phyloP scores from a whole-genome alignment of 495 filamentous ascomycete genomes.

The Aspergillus diversus region DNA sequence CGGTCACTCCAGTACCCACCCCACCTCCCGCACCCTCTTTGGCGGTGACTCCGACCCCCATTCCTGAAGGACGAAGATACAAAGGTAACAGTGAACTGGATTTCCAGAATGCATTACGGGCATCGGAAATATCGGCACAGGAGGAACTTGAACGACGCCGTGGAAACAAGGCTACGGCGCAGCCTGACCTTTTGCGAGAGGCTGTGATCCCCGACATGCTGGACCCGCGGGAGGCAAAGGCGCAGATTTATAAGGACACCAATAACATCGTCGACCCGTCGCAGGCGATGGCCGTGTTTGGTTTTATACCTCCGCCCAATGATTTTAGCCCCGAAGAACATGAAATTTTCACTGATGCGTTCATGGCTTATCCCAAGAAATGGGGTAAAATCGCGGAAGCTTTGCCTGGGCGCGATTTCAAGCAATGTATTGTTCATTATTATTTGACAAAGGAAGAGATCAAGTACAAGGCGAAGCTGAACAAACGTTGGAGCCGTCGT shows the following conservation, averaged over 20 bases:
- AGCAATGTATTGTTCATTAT: constrained; percentile 92
- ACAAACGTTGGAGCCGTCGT: constrained; percentile 70
- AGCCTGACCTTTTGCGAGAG: constrained; percentile 79
- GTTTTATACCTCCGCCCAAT: constrained; percentile 74
- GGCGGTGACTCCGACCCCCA: constrained; percentile 44
- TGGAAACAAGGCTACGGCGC: constrained; percentile 66
- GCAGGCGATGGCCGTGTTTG: constrained; percentile 69
- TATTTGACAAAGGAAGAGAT: constrained; percentile 88
- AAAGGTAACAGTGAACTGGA: constrained; percentile 75
- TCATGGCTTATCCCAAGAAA: constrained; percentile 82
- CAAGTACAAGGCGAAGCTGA: constrained; percentile 82
- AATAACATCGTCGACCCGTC: constrained; percentile 70
- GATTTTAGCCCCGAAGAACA: constrained; percentile 84
- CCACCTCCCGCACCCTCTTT: constrained; percentile 47
- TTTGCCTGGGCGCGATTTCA: constrained; percentile 72
- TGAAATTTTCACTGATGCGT: constrained; percentile 74
- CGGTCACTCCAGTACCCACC: constrained; percentile 53
- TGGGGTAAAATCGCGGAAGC: constrained; percentile 86
- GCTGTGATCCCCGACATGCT: constrained; percentile 83
- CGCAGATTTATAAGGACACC: constrained; percentile 66
- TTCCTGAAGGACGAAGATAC: constrained; percentile 61
- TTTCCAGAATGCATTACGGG: constrained; percentile 72
- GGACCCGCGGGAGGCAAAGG: constrained; percentile 50
- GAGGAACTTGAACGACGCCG: constrained; percentile 72
- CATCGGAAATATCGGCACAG: constrained; percentile 75